A percentile compares a stretch with the other conserved stretches of the same genome.
Evolutionary conservation across 441 rosid genomes (phyloP).

Genomic region (Pelargonium exstipulatum): DNA sequence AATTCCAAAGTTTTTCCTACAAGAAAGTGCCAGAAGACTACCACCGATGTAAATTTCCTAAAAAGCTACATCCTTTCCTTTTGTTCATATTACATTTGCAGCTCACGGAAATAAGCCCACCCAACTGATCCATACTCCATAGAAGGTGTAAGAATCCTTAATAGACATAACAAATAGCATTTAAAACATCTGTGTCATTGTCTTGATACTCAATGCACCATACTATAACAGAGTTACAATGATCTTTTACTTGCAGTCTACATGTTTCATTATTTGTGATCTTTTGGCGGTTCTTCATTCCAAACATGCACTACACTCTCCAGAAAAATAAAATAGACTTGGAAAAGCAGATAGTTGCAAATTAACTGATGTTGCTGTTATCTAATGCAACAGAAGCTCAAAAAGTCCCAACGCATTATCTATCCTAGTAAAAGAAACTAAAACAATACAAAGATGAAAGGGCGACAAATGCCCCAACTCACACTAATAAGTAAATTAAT

Average conservation of each 20-base stretch:
- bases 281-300: not conserved
- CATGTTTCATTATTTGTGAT: not conserved
- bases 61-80: not conserved
- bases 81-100: not conserved
- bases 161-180: not conserved
- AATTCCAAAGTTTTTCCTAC: conserved; percentile 7
- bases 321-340: not conserved
- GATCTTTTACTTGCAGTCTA: not conserved
- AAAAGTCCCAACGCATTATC: not conserved
- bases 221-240: not conserved
- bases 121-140: not conserved
- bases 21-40: conserved; percentile 11
- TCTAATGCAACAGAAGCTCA: not conserved
- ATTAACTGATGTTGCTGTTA: conserved; percentile 4
- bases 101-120: not conserved
- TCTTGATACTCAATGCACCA: not conserved
- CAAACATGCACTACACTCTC: not conserved
- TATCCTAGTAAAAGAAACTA: not conserved
- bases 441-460: not conserved
- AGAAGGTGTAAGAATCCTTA: not conserved
- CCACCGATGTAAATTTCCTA: conserved; percentile 3
- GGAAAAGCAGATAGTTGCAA: not conserved
- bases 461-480: conserved; percentile 3
- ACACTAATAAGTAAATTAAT: not conserved
- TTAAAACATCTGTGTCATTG: not conserved